Percentiles rank a stretch among this genome's conserved stretches.
These are phyloP conservation scores for Porcisia hertigi DNA, from an alignment of 208 protist species.

Conservation along the genomic window DNA sequence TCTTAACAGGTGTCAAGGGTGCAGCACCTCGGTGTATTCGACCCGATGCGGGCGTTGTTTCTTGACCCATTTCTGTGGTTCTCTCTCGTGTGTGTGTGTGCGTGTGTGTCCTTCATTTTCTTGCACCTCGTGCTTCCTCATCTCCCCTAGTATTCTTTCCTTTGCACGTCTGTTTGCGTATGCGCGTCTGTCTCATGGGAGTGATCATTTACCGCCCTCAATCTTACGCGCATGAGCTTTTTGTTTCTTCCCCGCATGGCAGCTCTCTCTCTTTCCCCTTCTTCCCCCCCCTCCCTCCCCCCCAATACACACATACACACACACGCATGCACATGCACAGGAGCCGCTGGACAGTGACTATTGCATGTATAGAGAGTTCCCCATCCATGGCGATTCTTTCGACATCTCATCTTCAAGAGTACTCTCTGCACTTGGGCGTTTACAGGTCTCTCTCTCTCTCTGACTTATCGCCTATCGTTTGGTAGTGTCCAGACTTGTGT, in stretches of 20 bases:
- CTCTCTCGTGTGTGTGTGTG: not conserved
- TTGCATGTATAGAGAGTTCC: not conserved
- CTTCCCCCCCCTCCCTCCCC: not conserved
- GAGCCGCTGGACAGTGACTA: not conserved
- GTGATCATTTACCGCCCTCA: not conserved
- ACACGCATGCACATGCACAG: no score
- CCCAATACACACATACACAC: no score
- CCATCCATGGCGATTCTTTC: not conserved
- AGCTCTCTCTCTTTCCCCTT: not conserved
- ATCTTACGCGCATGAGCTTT: not conserved
- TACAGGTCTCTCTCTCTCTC: not conserved
- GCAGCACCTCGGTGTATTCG: not conserved
- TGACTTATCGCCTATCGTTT: not conserved
- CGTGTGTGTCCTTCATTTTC: not conserved
- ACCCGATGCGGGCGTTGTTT: no score
- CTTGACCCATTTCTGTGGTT: no score
- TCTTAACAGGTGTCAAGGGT: no score
- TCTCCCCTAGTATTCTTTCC: constrained; percentile 13
- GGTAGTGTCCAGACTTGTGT: not conserved
- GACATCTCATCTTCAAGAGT: not conserved
- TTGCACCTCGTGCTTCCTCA: not conserved
- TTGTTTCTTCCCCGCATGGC: not conserved
- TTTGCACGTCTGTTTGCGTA: not conserved
- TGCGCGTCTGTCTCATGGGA: constrained; percentile 4
- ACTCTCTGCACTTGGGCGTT: not conserved